A percentile compares a stretch with the other conserved stretches of the same genome.
phyloP scores from a whole-genome alignment of 306 rosid genomes.

The Cotoneaster glaucophyllus region DNA sequence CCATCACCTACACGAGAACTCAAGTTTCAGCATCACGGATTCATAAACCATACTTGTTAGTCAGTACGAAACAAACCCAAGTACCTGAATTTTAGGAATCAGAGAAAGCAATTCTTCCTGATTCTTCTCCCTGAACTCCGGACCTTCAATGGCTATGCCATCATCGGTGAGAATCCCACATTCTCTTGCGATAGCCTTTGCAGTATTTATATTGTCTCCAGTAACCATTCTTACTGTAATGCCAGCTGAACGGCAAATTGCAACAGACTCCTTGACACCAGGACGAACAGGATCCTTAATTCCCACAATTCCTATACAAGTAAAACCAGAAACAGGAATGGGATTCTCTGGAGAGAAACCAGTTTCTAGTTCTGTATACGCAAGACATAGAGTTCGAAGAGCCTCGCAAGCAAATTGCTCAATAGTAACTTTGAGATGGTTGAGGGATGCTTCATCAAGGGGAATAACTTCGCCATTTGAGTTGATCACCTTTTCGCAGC shows the following conservation, averaged over 20 bases:
- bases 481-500: slow-evolving; percentile 78
- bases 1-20: slow-evolving; percentile 65
- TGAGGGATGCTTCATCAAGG: slow-evolving; percentile 59
- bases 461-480: slow-evolving; percentile 71
- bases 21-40: slow-evolving; percentile 14
- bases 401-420: slow-evolving; percentile 82
- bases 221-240: slow-evolving; percentile 94
- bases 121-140: slow-evolving; percentile 77
- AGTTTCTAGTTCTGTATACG: slow-evolving; percentile 63
- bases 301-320: slow-evolving; percentile 85
- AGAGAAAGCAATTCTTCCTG: slow-evolving; percentile 57
- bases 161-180: slow-evolving; percentile 96
- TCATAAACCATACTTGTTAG: neutral
- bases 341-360: slow-evolving; percentile 55
- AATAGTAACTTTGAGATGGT: slow-evolving; percentile 52
- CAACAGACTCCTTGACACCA: slow-evolving; percentile 94
- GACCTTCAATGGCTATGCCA: slow-evolving; percentile 98
- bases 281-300: slow-evolving; percentile 98
- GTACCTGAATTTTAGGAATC: slow-evolving; percentile 93
- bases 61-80: neutral
- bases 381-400: slow-evolving; percentile 90
- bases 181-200: slow-evolving; percentile 96
- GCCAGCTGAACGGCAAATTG: slow-evolving; percentile 86
- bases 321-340: slow-evolving; percentile 76
- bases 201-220: slow-evolving; percentile 87